These are phyloP conservation scores for Jamesozyma hellenica DNA, from an alignment of 805 yeast species.

Conservation along the genomic window DNA sequence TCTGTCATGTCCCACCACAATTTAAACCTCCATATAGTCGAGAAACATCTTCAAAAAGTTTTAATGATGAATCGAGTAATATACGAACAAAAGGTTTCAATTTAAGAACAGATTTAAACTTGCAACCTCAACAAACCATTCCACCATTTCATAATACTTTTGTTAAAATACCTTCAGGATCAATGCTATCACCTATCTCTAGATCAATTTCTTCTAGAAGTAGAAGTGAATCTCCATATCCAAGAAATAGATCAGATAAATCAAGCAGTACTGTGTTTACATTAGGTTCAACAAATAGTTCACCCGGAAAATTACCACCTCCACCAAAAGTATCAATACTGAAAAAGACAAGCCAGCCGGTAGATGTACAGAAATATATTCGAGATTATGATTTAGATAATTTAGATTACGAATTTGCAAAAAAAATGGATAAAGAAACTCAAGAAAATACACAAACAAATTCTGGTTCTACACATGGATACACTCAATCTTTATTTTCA, in stretches of 20 bases:
- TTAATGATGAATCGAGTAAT: neutral
- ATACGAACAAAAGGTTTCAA: no score
- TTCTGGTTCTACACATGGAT: constrained; percentile 25
- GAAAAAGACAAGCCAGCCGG: constrained; percentile 6
- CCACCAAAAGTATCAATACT: constrained; percentile 18
- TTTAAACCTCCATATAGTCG: constrained; percentile 18
- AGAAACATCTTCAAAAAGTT: neutral
- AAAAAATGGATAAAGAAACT: constrained; percentile 15
- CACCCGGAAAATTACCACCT: constrained; percentile 14
- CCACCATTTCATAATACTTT: no score
- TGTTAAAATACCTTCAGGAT: no score
- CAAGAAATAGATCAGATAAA: neutral
- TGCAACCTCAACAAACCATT: no score
- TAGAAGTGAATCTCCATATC: constrained; percentile 12
- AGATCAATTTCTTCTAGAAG: constrained; percentile 3
- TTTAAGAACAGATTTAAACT: no score
- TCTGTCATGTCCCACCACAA: constrained; percentile 26
- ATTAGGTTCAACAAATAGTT: no score
- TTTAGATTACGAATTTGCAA: constrained; percentile 14
- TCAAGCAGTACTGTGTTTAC: constrained; percentile 2
- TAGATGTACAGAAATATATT: constrained; percentile 11
- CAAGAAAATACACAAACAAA: constrained; percentile 23
- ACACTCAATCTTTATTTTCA: constrained; percentile 26
- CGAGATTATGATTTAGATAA: constrained; percentile 19
- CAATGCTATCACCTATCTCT: no score